A percentile compares a stretch with the other conserved stretches of the same genome.
phyloP scores from a whole-genome alignment of 2,329 filamentous ascomycete species.

The Phialophora macrospora region DNA sequence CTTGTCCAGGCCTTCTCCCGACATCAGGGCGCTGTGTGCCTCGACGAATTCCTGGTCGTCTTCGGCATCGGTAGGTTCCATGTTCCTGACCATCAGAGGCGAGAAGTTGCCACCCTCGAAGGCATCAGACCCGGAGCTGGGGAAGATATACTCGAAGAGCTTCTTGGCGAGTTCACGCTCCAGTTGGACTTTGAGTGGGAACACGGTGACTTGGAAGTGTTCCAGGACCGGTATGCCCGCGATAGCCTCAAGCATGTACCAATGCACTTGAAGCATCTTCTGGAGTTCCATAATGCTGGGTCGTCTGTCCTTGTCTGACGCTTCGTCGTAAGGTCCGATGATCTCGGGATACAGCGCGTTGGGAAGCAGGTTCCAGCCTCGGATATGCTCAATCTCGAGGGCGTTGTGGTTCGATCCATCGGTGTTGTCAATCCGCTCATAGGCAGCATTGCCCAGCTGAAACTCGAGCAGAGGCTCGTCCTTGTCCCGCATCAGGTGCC shows the following conservation, averaged over 20 bases:
- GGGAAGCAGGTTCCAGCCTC: slow-evolving; percentile 85
- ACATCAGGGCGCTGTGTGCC: slow-evolving; percentile 46
- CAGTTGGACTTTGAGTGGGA: slow-evolving; percentile 90
- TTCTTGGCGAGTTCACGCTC: slow-evolving; percentile 91
- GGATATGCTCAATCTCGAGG: slow-evolving; percentile 83
- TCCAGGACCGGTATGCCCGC: slow-evolving; percentile 97
- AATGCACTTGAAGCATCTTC: slow-evolving; percentile 92
- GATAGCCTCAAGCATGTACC: slow-evolving; percentile 98
- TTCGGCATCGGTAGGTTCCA: slow-evolving; percentile 54
- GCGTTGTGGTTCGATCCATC: slow-evolving; percentile 96
- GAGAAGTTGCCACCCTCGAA: slow-evolving; percentile 57
- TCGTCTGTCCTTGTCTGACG: slow-evolving; percentile 54
- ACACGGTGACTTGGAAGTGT: slow-evolving; percentile 91
- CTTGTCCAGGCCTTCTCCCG: slow-evolving; percentile 36
- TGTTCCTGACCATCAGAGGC: slow-evolving; percentile 58
- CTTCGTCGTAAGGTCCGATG: slow-evolving; percentile 84
- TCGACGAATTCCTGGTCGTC: slow-evolving; percentile 55
- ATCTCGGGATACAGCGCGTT: slow-evolving; percentile 96
- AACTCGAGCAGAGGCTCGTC: slow-evolving; percentile 90
- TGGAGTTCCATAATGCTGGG: slow-evolving; percentile 24
- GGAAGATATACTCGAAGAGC: slow-evolving; percentile 97
- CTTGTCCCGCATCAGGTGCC: slow-evolving; percentile 89
- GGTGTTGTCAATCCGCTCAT: slow-evolving; percentile 93
- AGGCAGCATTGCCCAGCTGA: slow-evolving; percentile 86
- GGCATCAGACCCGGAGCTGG: slow-evolving; percentile 68